Conservation (phyloP, 768 basidiomycete genomes). For the Pleurotus platypus region DNA sequence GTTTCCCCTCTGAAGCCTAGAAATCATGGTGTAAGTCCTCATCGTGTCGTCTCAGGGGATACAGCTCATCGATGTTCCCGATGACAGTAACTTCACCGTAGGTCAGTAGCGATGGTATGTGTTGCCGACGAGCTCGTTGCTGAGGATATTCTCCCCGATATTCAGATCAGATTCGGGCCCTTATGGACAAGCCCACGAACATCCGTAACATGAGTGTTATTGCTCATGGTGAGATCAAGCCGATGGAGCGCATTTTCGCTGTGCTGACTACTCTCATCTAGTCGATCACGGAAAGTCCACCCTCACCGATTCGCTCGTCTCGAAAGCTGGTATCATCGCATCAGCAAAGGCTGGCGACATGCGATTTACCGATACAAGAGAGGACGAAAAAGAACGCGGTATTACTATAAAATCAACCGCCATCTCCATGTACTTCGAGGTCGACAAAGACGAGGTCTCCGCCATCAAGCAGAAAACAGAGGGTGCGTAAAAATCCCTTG, state of each 20-base stretch:
- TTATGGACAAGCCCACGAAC: conserved; percentile 90
- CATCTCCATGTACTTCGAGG: conserved; percentile 99
- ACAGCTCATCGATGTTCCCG: conserved; percentile 27
- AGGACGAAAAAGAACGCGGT: conserved; percentile 99
- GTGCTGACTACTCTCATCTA: conserved; percentile 21
- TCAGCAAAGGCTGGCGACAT: conserved; percentile 90
- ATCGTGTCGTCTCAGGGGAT: conserved; percentile 7
- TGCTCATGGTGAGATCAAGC: conserved; percentile 61
- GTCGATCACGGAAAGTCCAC: conserved; percentile 99
- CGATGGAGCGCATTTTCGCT: too few species aligned
- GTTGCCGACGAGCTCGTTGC: not conserved
- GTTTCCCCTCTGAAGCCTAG: conserved; percentile 39
- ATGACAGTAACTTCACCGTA: conserved; percentile 80
- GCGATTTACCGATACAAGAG: conserved; percentile 96
- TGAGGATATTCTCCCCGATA: conserved; percentile 11
- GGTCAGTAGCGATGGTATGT: conserved; percentile 46
- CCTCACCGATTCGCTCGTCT: conserved; percentile 96
- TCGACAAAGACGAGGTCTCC: conserved; percentile 82
- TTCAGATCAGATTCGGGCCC: conserved; percentile 78
- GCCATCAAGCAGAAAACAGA: conserved; percentile 93
- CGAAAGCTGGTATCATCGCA: conserved; percentile 99
- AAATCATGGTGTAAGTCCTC: conserved; percentile 77
- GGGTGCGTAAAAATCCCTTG: conserved; percentile 42
- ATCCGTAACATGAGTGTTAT: conserved; percentile 96
- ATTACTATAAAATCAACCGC: conserved; percentile 99